Percentiles rank a stretch among this genome's conserved stretches.
Evolutionary conservation across 305 asterid genomes (phyloP).

Genomic region (Salvia sclarea): DNA sequence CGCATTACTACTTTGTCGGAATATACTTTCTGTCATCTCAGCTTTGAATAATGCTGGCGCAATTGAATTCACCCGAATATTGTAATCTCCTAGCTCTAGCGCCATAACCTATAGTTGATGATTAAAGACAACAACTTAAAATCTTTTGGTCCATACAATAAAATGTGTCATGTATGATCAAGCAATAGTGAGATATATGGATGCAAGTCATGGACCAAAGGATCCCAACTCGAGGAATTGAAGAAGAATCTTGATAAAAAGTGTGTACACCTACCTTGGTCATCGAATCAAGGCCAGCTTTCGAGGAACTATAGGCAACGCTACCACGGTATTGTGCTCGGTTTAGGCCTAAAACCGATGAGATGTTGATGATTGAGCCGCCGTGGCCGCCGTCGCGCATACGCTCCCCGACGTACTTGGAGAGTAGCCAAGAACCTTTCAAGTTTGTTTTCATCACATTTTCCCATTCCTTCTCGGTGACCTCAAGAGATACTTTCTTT

Average conservation of each 20-base stretch:
- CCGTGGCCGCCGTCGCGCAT: conserved; percentile 38
- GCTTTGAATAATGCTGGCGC: conserved; percentile 53
- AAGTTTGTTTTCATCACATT: conserved; percentile 38
- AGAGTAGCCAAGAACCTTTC: conserved; percentile 50
- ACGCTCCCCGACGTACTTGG: conserved; percentile 39
- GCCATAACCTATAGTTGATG: not conserved
- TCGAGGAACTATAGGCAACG: conserved; percentile 43
- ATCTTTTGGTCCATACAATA: too few relatives aligned
- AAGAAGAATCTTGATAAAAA: too few relatives aligned
- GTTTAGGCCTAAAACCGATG: conserved; percentile 40
- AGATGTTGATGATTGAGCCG: conserved; percentile 52
- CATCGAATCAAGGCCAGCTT: conserved; percentile 41
- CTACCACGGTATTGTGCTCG: conserved; percentile 23
- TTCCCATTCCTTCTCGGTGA: conserved; percentile 43
- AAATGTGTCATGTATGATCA: too few relatives aligned
- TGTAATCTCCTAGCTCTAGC: conserved; percentile 36
- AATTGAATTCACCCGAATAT: conserved; percentile 53
- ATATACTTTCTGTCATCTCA: conserved; percentile 47
- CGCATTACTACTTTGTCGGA: conserved; percentile 20
- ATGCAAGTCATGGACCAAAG: too few relatives aligned
- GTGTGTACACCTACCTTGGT: conserved; percentile 33
- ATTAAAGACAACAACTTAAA: too few relatives aligned
- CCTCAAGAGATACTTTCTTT: conserved; percentile 22
- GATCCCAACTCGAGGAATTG: too few relatives aligned
- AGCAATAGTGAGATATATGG: too few relatives aligned